phyloP scores from a whole-genome alignment of 1,284 basidiomycete genomes.

The Malassezia arunalokei region DNA sequence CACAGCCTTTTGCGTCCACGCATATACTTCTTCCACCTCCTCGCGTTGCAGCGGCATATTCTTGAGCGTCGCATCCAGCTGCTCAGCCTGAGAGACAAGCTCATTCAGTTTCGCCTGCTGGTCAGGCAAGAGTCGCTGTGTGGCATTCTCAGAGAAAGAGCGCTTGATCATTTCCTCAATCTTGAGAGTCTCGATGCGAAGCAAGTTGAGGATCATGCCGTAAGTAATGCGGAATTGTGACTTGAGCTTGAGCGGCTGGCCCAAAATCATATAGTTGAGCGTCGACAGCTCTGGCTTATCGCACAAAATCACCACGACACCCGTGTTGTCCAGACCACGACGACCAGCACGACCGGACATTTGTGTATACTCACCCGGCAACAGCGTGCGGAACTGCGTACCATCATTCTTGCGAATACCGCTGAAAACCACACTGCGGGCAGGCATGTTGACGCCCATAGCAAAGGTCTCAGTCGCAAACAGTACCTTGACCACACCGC shows the following conservation, averaged over 20 bases:
- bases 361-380: constrained; percentile 66
- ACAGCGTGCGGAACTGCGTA: constrained; percentile 65
- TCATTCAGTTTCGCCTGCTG: constrained; percentile 69
- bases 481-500: constrained; percentile 87
- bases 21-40: constrained; percentile 68
- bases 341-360: constrained; percentile 98
- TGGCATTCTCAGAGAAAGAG: constrained; percentile 93
- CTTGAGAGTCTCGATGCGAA: constrained; percentile 85
- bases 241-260: constrained; percentile 75
- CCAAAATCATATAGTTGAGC: constrained; percentile 81
- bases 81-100: constrained; percentile 59
- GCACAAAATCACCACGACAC: constrained; percentile 79
- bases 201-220: constrained; percentile 96
- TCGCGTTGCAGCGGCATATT: constrained; percentile 22
- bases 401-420: constrained; percentile 93
- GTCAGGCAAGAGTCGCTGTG: constrained; percentile 80
- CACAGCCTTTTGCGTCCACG: constrained; percentile 60
- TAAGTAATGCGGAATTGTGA: constrained; percentile 97
- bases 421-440: constrained; percentile 91
- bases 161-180: constrained; percentile 99
- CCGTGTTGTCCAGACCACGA: constrained; percentile 84
- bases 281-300: constrained; percentile 59
- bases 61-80: constrained; percentile 50
- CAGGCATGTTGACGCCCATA: constrained; percentile 98
- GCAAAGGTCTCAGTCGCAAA: constrained; percentile 99